phyloP scores from a whole-genome alignment of 2,329 filamentous ascomycete species.

The Cyphellophora europaea region DNA sequence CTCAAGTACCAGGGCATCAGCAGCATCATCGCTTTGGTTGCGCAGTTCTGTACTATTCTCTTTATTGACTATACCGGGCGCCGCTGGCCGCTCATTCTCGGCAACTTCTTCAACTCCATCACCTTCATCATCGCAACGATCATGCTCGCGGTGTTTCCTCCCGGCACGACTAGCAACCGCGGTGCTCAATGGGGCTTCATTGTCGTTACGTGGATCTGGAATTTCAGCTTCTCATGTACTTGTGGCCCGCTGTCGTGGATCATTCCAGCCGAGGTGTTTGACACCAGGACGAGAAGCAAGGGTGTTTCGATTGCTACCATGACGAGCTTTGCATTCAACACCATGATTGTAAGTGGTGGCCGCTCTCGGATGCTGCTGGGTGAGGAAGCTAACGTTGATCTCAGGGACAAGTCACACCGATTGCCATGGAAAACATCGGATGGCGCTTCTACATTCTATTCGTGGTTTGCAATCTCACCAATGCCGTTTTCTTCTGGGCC shows the following conservation, averaged over 20 bases:
- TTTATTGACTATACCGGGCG: slow-evolving; percentile 59
- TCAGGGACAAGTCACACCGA: slow-evolving; percentile 55
- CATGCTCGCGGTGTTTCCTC: slow-evolving; percentile 52
- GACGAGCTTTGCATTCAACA: slow-evolving; percentile 66
- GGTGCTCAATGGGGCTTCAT: slow-evolving; percentile 66
- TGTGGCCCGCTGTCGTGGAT: slow-evolving; percentile 60
- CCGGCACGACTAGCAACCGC: slow-evolving; percentile 40
- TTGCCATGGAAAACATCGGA: slow-evolving; percentile 46
- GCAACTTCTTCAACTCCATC: slow-evolving; percentile 61
- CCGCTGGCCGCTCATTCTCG: slow-evolving; percentile 61
- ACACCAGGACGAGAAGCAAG: slow-evolving; percentile 64
- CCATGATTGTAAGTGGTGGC: slow-evolving; percentile 47
- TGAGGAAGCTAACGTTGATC: too few species aligned
- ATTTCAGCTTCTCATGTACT: slow-evolving; percentile 64
- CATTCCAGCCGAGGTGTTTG: slow-evolving; percentile 58
- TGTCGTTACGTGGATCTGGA: slow-evolving; percentile 67
- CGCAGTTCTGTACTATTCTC: slow-evolving; percentile 58
- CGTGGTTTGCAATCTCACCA: slow-evolving; percentile 59
- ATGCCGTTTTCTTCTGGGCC: slow-evolving; percentile 58
- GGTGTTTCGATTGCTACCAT: slow-evolving; percentile 68
- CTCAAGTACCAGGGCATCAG: slow-evolving; percentile 70
- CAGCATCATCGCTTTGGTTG: slow-evolving; percentile 59
- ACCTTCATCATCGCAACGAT: slow-evolving; percentile 61
- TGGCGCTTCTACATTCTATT: slow-evolving; percentile 54
- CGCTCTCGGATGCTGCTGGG: not conserved